These are phyloP conservation scores for Eucalyptus brandiana DNA, from an alignment of 345 rosid species.

Conservation along the genomic window DNA sequence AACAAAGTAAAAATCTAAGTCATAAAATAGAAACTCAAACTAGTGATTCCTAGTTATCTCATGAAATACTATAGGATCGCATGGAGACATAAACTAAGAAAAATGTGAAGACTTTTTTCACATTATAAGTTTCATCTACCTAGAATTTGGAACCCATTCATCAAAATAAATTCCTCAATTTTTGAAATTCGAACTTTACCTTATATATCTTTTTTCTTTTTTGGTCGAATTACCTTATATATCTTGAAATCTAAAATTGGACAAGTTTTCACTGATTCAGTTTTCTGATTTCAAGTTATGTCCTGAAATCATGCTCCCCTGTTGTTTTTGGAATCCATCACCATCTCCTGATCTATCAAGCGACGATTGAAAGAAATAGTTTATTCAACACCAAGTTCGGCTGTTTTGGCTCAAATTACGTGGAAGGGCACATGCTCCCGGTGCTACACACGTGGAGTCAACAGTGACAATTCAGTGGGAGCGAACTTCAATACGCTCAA, in stretches of 20 bases:
- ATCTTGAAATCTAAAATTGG: no score
- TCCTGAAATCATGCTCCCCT: no score
- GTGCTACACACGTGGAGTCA: not conserved
- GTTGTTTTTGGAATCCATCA: not conserved
- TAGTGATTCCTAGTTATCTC: no score
- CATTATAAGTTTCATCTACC: fast-evolving
- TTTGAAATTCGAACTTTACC: no score
- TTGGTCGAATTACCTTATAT: no score
- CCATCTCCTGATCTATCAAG: not conserved
- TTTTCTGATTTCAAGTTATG: no score
- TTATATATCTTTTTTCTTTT: no score
- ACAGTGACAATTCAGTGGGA: not conserved
- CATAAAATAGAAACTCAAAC: no score
- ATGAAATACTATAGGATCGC: fast-evolving
- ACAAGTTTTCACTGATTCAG: no score
- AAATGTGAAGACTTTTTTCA: fast-evolving
- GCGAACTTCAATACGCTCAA: not conserved
- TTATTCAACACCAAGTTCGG: not conserved
- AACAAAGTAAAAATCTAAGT: no score
- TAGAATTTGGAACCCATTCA: fast-evolving
- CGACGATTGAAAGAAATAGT: not conserved
- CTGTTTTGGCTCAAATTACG: not conserved
- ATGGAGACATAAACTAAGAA: no score
- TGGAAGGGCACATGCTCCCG: not conserved
- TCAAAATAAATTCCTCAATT: fast-evolving